Evolutionary conservation across 208 protist species (phyloP).

Genomic region (Entamoeba histolytica): DNA sequence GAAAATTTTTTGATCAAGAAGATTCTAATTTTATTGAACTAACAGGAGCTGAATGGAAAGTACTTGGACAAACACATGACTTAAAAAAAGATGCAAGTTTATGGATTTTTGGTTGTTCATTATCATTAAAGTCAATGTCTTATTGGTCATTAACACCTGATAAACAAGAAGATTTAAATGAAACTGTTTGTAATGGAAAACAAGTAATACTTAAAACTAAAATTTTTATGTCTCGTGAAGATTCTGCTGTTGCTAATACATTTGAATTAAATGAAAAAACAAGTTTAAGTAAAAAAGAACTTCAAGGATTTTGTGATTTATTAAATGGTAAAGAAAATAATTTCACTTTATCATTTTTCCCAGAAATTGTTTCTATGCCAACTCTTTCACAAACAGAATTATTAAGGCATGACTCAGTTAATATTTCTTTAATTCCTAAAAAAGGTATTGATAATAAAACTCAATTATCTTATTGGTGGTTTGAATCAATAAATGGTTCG

Average conservation of each 20-base stretch:
- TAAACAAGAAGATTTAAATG: neutral
- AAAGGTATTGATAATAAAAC: neutral
- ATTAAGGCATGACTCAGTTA: neutral
- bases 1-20: neutral
- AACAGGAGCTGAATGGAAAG: neutral
- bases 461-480: neutral
- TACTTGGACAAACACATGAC: neutral
- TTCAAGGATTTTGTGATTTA: neutral
- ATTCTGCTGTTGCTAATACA: neutral
- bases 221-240: neutral
- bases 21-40: neutral
- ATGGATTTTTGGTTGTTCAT: neutral
- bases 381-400: neutral
- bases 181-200: neutral
- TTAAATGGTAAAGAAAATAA: neutral
- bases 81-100: neutral
- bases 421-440: neutral
- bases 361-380: neutral
- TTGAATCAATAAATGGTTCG: neutral
- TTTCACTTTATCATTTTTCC: neutral
- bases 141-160: neutral
- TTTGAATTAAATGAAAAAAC: neutral
- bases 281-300: neutral
- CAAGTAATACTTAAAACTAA: neutral
- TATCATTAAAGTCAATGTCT: neutral